Base-by-base conservation (phyloP, 495 filamentous ascomycete genomes). In the Talaromyces proteolyticus region DNA sequence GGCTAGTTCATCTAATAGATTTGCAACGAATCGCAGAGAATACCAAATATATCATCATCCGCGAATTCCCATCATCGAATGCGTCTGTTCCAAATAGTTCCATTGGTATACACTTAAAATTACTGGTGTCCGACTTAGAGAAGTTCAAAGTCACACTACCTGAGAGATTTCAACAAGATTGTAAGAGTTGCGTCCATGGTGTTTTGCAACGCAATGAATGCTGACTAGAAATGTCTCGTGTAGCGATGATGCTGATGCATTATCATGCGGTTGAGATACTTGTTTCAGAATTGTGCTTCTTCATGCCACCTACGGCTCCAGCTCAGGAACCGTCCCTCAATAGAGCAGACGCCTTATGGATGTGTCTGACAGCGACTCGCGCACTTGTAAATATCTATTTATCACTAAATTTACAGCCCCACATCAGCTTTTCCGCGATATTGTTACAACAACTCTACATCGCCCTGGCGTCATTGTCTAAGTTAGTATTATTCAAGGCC, bases 81-180 rank as follows among this genome's bases (percentile, higher is more conserved):
- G 43, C 43, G 14, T 45, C 43, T 3, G 43, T 45, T 19, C 16
- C 16, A 26, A 29, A 45, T 20, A 26, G 24, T 45, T 45, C 43
- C 1, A 45, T 45, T 20, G 43, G 24, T 18, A 16, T 45, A 12
- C 43, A 45, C n/a, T 25, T 45, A 6, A 45, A 45, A 45, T 45
- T 45, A 45, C 24, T 45, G 43, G 43, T 45, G 22, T 45, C 43
- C 22, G 24, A 45, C 16, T 45, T 45, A 17, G 43, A 45, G n/a
- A 45, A 45, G 24, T 45, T 45, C 43, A 45, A 45, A 45, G 43
- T 45, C 43, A 45, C 43, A 4, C 43, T 45, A 34, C 43, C 43
- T 6, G 43, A 45, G 14, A 45, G 43, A 45, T 17, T 45, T 34
- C 43, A 45, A 45, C 43, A 45, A 34, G 43, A 45, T 34, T 29